phyloP scores from a whole-genome alignment of 495 filamentous ascomycete genomes.

The Talaromyces nanjingensis region DNA sequence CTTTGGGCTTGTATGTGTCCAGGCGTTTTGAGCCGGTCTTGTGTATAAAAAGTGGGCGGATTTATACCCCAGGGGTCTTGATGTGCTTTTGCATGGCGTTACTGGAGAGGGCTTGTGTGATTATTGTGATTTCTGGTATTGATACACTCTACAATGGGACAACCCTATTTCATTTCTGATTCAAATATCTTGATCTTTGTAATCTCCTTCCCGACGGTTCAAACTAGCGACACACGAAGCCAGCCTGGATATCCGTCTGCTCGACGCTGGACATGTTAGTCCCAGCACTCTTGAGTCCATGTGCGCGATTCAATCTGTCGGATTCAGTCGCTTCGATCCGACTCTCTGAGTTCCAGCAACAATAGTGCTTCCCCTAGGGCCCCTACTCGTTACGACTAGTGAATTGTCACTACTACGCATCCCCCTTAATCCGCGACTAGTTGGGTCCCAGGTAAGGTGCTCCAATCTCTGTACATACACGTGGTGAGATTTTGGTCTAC shows the following conservation, averaged over 20 bases:
- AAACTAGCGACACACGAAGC: too few relatives aligned
- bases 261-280: too few relatives aligned
- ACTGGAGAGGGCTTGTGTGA: not conserved
- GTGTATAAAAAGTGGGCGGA: constrained; percentile 2
- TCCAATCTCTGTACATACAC: not conserved
- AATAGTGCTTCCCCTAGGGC: not conserved
- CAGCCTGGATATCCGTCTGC: too few relatives aligned
- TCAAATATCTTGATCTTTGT: not conserved
- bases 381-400: not conserved
- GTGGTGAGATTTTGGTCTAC: not conserved
- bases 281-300: not conserved
- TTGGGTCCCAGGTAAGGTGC: not conserved
- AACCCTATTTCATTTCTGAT: not conserved
- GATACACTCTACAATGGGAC: not conserved
- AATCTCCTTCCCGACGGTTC: not conserved
- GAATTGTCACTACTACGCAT: not conserved
- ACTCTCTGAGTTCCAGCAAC: not conserved
- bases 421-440: not conserved
- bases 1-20: not conserved
- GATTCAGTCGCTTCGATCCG: not conserved
- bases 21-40: not conserved
- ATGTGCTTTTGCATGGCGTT: not conserved
- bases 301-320: not conserved
- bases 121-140: not conserved
- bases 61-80: not conserved